A percentile compares a stretch with the other conserved stretches of the same genome.
Evolutionary conservation across 805 yeast species (phyloP).

Genomic region (Maudiozyma barnettii): DNA sequence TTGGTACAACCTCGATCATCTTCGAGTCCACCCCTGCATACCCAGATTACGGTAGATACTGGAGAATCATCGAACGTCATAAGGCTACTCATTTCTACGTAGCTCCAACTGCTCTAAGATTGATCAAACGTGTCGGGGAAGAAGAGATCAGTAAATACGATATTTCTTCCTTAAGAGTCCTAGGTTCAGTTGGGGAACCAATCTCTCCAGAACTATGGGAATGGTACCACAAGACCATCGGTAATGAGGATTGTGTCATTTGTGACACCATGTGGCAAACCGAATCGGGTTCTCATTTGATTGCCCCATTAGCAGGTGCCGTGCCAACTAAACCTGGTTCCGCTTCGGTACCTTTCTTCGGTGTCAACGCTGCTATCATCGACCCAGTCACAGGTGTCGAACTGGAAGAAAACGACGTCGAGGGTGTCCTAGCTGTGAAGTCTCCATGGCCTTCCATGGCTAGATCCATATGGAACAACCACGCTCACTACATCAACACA

Average conservation of each 20-base stretch:
- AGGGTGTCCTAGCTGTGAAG: constrained; percentile 88
- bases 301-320: constrained; percentile 91
- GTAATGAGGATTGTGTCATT: constrained; percentile 80
- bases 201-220: constrained; percentile 97
- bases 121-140: constrained; percentile 85
- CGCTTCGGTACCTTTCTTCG: constrained; percentile 94
- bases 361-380: constrained; percentile 80
- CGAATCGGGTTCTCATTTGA: constrained; percentile 91
- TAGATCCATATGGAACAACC: constrained; percentile 87
- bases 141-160: constrained; percentile 71
- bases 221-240: constrained; percentile 92
- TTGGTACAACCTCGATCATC: constrained; percentile 86
- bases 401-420: constrained; percentile 78
- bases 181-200: constrained; percentile 98
- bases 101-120: constrained; percentile 95
- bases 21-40: constrained; percentile 98
- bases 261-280: constrained; percentile 99
- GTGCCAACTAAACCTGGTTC: constrained; percentile 96
- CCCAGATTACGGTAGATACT: constrained; percentile 90
- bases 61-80: constrained; percentile 88
- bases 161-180: constrained; percentile 75
- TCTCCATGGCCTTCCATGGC: constrained; percentile 99
- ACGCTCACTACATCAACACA: constrained; percentile 78
- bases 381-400: constrained; percentile 91
- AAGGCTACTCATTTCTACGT: constrained; percentile 93